Percentiles rank a stretch among this genome's conserved stretches.
These are phyloP conservation scores for Discostella pseudostelligera DNA, from an alignment of 108 stramenopile species.

Conservation along the genomic window DNA sequence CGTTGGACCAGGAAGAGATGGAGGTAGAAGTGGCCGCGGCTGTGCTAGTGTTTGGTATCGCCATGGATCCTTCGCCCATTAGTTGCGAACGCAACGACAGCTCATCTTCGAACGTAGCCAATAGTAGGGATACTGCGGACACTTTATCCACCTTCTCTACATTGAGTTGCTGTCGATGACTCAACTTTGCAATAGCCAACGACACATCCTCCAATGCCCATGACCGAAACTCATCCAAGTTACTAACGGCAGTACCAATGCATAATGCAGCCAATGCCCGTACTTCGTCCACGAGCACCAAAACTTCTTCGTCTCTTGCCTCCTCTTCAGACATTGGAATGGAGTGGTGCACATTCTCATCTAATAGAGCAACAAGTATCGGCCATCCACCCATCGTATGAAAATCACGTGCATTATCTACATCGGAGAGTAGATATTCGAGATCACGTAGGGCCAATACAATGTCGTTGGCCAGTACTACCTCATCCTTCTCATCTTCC, in stretches of 20 bases:
- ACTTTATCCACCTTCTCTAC: neutral
- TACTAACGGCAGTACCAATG: slow-evolving; percentile 92
- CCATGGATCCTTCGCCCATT: slow-evolving; percentile 42
- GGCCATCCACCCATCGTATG: slow-evolving; percentile 92
- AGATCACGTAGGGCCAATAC: slow-evolving; percentile 71
- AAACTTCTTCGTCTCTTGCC: slow-evolving; percentile 3
- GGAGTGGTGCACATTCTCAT: slow-evolving; percentile 47
- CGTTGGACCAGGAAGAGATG: neutral
- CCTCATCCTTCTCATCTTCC: slow-evolving; percentile 33
- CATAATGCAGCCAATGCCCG: slow-evolving; percentile 80
- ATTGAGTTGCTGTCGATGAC: neutral
- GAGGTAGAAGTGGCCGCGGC: slow-evolving; percentile 4
- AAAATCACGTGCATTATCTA: slow-evolving; percentile 95
- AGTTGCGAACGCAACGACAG: slow-evolving; percentile 23
- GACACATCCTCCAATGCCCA: slow-evolving; percentile 76
- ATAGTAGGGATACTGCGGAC: slow-evolving; percentile 16
- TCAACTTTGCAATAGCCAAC: neutral
- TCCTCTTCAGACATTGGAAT: neutral
- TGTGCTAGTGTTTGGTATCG: slow-evolving; percentile 10
- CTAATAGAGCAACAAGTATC: slow-evolving; percentile 62
- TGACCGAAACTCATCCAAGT: slow-evolving; percentile 77
- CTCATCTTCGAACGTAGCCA: slow-evolving; percentile 14
- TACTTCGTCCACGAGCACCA: slow-evolving; percentile 42
- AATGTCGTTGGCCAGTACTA: slow-evolving; percentile 37
- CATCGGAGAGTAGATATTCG: slow-evolving; percentile 86